phyloP scores from a whole-genome alignment of 1,139 yeast genomes.

The Hansenula lynferdii region DNA sequence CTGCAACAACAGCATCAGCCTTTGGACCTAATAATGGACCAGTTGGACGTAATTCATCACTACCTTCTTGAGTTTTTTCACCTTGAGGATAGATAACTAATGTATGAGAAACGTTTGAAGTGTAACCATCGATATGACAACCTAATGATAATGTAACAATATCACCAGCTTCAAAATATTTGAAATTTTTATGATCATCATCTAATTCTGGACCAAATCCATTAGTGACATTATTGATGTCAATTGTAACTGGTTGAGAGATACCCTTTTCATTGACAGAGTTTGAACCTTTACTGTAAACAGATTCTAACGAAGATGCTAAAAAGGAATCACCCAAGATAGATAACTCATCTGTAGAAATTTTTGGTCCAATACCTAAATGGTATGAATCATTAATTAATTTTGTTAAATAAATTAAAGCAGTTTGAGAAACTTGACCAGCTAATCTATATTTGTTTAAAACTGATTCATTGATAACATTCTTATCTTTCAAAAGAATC shows the following conservation, averaged over 20 bases:
- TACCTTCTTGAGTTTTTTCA: constrained; percentile 18
- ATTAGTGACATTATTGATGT: constrained; percentile 69
- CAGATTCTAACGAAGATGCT: constrained; percentile 46
- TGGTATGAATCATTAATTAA: constrained; percentile 73
- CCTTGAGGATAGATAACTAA: constrained; percentile 75
- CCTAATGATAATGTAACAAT: constrained; percentile 80
- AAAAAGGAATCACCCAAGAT: constrained; percentile 75
- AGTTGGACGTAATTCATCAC: constrained; percentile 40
- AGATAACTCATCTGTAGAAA: constrained; percentile 71
- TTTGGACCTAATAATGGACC: constrained; percentile 80
- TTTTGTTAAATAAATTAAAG: constrained; percentile 58
- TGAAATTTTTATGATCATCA: constrained; percentile 36
- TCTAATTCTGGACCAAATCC: constrained; percentile 89
- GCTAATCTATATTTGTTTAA: constrained; percentile 84
- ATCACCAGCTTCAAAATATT: constrained; percentile 67
- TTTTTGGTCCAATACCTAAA: constrained; percentile 31
- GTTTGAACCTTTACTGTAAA: constrained; percentile 40
- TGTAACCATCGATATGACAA: constrained; percentile 92
- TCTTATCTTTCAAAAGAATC: constrained; percentile 68
- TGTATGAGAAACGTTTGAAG: constrained; percentile 83
- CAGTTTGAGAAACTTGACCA: constrained; percentile 89
- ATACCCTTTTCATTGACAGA: constrained; percentile 77
- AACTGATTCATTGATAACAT: constrained; percentile 55
- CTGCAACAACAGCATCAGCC: constrained; percentile 89
- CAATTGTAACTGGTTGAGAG: constrained; percentile 85